Percentiles rank a stretch among this genome's conserved stretches.
Evolutionary conservation across 2,329 filamentous ascomycete genomes (phyloP).

Genomic region (Pestalotiopsis sp.): DNA sequence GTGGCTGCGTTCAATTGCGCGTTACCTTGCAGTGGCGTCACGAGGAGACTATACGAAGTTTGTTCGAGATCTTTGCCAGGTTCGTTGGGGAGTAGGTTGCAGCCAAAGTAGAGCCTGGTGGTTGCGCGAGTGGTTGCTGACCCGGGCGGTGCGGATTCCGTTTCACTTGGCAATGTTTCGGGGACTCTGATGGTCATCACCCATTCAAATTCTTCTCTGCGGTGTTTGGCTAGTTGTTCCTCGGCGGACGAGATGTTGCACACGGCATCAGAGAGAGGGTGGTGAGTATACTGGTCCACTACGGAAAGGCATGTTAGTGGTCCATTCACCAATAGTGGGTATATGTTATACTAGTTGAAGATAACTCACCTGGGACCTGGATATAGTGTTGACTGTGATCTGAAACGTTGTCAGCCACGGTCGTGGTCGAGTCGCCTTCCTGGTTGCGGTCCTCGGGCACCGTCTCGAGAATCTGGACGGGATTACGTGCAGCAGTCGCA

Average conservation of each 20-base stretch:
- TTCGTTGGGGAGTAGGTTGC: slow-evolving; percentile 48
- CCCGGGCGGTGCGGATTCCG: not conserved
- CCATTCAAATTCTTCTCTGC: slow-evolving; percentile 30
- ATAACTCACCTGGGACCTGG: slow-evolving; percentile 27
- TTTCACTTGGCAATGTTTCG: not conserved
- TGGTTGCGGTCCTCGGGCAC: slow-evolving; percentile 28
- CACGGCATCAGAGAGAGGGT: slow-evolving; percentile 28
- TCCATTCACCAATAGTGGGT: not conserved
- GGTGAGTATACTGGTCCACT: slow-evolving; percentile 25
- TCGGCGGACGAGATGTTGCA: slow-evolving; percentile 25
- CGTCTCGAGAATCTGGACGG: slow-evolving; percentile 29
- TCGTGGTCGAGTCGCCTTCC: slow-evolving; percentile 12
- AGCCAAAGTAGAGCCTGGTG: slow-evolving; percentile 46
- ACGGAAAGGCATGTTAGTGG: slow-evolving; percentile 7
- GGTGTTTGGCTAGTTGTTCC: slow-evolving; percentile 30
- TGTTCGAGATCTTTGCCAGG: slow-evolving; percentile 25
- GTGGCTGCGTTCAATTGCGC: slow-evolving; percentile 18
- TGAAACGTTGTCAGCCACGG: slow-evolving; percentile 16
- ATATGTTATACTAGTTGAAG: not conserved
- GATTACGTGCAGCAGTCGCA: slow-evolving; percentile 24
- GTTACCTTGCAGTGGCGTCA: slow-evolving; percentile 25
- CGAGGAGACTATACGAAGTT: slow-evolving; percentile 45
- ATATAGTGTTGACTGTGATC: slow-evolving; percentile 18
- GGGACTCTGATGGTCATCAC: slow-evolving; percentile 25
- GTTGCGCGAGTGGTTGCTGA: slow-evolving; percentile 2